These are phyloP conservation scores for Wakefieldia striispora DNA, from an alignment of 768 basidiomycete genomes.

Conservation along the genomic window DNA sequence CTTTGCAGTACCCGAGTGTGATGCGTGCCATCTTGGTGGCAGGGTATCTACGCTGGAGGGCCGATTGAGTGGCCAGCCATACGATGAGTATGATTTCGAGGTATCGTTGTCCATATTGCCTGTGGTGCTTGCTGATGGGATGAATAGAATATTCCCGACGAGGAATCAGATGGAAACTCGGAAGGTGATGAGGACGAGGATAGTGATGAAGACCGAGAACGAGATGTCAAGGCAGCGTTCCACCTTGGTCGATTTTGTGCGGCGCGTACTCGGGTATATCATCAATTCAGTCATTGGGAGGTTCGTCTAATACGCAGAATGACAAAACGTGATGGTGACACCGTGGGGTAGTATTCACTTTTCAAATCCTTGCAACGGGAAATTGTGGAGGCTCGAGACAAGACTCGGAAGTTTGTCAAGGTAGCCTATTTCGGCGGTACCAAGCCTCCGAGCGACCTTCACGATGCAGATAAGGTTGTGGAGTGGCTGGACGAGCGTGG, in stretches of 20 bases:
- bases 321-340: conserved; percentile 1
- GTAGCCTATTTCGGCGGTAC: conserved; percentile 54
- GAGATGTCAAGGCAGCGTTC: conserved; percentile 38
- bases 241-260: conserved; percentile 82
- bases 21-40: conserved; percentile 78
- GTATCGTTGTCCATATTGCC: conserved; percentile 29
- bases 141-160: conserved; percentile 18
- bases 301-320: conserved; percentile 37
- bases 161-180: conserved; percentile 26
- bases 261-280: conserved; percentile 61
- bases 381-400: conserved; percentile 51
- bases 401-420: conserved; percentile 50
- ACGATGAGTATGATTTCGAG: conserved; percentile 69
- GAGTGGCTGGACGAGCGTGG: conserved; percentile 76
- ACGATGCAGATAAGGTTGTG: conserved; percentile 75
- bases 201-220: conserved; percentile 6
- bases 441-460: conserved; percentile 62
- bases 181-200: conserved; percentile 19
- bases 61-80: conserved; percentile 62
- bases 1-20: conserved; percentile 63
- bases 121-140: conserved; percentile 1
- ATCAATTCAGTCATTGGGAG: conserved; percentile 82
- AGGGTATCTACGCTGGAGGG: conserved; percentile 65
- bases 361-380: conserved; percentile 59
- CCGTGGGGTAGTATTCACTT: conserved; percentile 53